A percentile compares a stretch with the other conserved stretches of the same genome.
Evolutionary conservation across 1,139 yeast genomes (phyloP).

Genomic region (Blastobotrys capitulatus): DNA sequence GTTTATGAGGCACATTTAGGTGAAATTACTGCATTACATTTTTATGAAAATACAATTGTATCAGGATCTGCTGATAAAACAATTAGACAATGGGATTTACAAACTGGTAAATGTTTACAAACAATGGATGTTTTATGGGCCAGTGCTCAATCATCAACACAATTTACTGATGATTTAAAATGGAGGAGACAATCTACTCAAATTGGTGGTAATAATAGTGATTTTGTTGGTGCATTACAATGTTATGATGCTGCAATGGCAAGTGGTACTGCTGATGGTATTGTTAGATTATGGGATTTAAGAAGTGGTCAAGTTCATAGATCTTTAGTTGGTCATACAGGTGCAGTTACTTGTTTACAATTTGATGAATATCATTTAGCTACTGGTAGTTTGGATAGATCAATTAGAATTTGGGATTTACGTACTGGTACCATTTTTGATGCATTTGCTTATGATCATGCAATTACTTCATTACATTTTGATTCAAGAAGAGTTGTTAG

Average conservation of each 20-base stretch:
- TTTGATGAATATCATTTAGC: slow-evolving; percentile 60
- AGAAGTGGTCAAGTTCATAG: slow-evolving; percentile 64
- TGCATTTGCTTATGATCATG: slow-evolving; percentile 51
- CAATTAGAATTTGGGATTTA: slow-evolving; percentile 66
- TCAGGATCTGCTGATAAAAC: slow-evolving; percentile 57
- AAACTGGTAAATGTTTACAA: slow-evolving; percentile 53
- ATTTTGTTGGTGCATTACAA: slow-evolving; percentile 56
- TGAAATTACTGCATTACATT: slow-evolving; percentile 56
- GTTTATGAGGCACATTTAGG: slow-evolving; percentile 60
- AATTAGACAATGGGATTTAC: slow-evolving; percentile 55
- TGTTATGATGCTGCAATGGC: slow-evolving; percentile 68
- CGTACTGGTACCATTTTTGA: slow-evolving; percentile 59
- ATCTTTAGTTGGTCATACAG: slow-evolving; percentile 63
- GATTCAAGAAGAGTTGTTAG: slow-evolving; percentile 50
- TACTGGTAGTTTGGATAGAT: slow-evolving; percentile 61
- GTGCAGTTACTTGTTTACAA: slow-evolving; percentile 61
- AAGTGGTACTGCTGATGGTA: slow-evolving; percentile 71
- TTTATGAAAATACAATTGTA: slow-evolving; percentile 45
- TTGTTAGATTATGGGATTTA: slow-evolving; percentile 71
- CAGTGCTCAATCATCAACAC: slow-evolving; percentile 30
- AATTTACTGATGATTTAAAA: slow-evolving; percentile 16
- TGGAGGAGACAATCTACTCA: slow-evolving; percentile 22
- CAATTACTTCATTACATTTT: slow-evolving; percentile 49
- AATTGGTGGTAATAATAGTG: slow-evolving; percentile 11
- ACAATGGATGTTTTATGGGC: slow-evolving; percentile 60